Evolutionary conservation across 164 flowering plant species (phyloP), one percentile per base, ranked within the genome.

Genomic region (Stephania yunnanensis): DNA sequence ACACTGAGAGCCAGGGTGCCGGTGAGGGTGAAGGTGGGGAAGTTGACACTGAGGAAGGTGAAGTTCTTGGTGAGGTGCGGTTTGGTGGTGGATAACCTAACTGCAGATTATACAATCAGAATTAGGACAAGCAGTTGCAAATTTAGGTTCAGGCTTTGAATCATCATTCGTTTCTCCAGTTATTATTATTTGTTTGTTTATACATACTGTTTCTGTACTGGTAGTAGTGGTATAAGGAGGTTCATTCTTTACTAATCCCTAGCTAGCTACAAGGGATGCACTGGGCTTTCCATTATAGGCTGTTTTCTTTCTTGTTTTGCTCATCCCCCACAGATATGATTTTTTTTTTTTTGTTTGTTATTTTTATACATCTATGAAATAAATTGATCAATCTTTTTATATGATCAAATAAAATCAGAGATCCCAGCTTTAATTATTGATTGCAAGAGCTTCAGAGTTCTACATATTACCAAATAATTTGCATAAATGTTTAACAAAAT

Each of bases 11-110:
- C 78, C 4, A 82, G 71, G 19, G 94, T 90, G 48, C 97, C 97
- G 12, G 91, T 93, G 74, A 88, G 85, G 79, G 68, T 95, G 19
- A 86, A 88, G 82, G 78, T 93, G n/a, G 97, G 97, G 61, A 84
- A 74, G 73, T 69, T 93, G 86, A 95, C 87, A 88, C 82, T 93
- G 69, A 76, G 75, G 87, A 84, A 85, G 79, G 78, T 92, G 78
- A 93, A 82, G 80, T 89, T 88, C 80, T 48, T 36, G 82, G 93
- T 87, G 8, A 83, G 81, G 76, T 95, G 98, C 82, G 77, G 70
- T 15, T 63, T 95, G 73, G 78, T 44, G 52, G 94, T 90, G 3
- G 87, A 91, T 80, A 86, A 73, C 69, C 80, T 95, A 52, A 10
- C 81, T 36, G 71, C 85, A 10, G 76, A 80, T 74, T 78, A 74